Base-by-base conservation (phyloP, 2,329 filamentous ascomycete species). In the Dactylellina cionopaga region DNA sequence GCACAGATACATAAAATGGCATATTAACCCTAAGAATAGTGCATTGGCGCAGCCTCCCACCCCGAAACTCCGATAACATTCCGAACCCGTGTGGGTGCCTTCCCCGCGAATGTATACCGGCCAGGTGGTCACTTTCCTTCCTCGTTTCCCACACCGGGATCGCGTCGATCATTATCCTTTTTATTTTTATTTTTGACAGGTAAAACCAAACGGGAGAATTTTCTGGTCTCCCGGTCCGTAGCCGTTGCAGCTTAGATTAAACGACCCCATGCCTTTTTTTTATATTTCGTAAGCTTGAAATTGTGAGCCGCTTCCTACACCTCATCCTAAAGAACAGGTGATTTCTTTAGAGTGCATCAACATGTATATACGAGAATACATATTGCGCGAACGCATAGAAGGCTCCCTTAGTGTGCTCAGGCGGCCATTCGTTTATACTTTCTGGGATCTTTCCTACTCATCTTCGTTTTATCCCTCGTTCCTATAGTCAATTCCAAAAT, bases 391-490 rank as follows among this genome's bases (percentile, higher is more conserved):
- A 15, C 29, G n/a, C n/a, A n/a, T n/a, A n/a, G n/a, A n/a, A n/a
- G n/a, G n/a, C n/a, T n/a, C n/a, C n/a, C n/a, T 27, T 13, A 37
- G 31, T 19, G 6, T n/a, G 25, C 44, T 55, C 56, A 63, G 24
- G 35, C 55, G 33, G 85, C 86, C 39, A 86, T 78, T 55, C 89
- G 83, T 79, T 88, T 89, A 79, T 87, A 88, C 83, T 92, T 92
- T 77, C 90, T 85, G 77, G 88, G 88, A 80, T 92, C 90, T 80
- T 92, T 92, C 70, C 88, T 84, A 77, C 87, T 90, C 91, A 93
- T 93, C 77, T 84, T 81, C 29, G 81, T 81, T 79, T 84, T 86
- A 78, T 92, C 90, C 72, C 91, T 83, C n/a, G 90, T 93, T 1
- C 90, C 90, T 75, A 59, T 51, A 35, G 29, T 39, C 19, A 31